phyloP scores from a whole-genome alignment of 139 green algal species.

The Micractinium sp. region DNA sequence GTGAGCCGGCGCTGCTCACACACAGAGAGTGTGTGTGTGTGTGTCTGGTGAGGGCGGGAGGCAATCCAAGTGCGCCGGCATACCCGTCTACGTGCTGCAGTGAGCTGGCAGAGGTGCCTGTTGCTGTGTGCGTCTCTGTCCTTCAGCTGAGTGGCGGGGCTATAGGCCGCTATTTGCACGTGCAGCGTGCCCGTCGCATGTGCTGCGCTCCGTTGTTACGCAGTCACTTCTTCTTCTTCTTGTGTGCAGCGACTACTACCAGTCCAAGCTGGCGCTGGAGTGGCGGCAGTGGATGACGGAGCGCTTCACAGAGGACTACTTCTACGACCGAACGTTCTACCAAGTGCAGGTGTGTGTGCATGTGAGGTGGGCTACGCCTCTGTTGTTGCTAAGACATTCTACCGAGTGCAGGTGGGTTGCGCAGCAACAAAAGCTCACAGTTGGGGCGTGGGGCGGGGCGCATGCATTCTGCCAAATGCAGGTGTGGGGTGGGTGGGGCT shows the following conservation, averaged over 20 bases:
- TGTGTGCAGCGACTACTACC: slow-evolving; percentile 33
- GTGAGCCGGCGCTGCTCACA: not conserved
- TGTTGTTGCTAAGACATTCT: not conserved
- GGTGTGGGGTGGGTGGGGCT: not conserved
- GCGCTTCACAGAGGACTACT: slow-evolving; percentile 84
- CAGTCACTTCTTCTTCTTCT: not conserved
- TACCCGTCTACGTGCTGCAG: not conserved
- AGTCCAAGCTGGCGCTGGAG: slow-evolving; percentile 85
- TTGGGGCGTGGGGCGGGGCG: no score
- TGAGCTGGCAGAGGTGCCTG: not conserved
- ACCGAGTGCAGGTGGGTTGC: no score
- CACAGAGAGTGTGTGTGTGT: no score
- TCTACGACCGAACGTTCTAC: slow-evolving; percentile 91
- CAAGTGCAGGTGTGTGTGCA: slow-evolving; percentile 88
- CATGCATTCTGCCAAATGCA: not conserved
- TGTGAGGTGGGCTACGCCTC: not conserved
- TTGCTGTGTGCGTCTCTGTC: no score
- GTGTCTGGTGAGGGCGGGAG: no score
- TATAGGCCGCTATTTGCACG: no score
- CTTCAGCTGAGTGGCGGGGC: no score
- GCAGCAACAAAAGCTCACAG: slow-evolving; percentile 30
- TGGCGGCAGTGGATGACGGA: slow-evolving; percentile 97
- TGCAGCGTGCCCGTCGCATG: no score
- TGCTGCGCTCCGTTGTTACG: no score
- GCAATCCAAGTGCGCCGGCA: not conserved